phyloP scores from a whole-genome alignment of 2,329 filamentous ascomycete genomes.

The Penicillium occitanis region DNA sequence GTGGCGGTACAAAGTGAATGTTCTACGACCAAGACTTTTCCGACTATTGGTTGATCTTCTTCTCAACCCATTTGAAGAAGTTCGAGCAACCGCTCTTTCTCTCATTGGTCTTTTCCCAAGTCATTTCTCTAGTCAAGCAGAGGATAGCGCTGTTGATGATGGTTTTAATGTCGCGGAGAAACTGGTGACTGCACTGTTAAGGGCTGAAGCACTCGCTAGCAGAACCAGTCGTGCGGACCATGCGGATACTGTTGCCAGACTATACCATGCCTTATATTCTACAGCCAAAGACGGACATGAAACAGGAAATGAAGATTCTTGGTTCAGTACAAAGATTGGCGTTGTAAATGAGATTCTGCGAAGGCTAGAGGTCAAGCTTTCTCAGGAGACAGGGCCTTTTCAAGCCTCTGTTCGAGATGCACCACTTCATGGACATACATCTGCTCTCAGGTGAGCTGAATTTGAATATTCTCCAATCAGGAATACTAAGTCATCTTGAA shows the following conservation, averaged over 20 bases:
- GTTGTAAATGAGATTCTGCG: conserved; percentile 61
- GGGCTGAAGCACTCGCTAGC: conserved; percentile 41
- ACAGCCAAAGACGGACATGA: conserved; percentile 46
- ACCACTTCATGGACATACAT: conserved; percentile 69
- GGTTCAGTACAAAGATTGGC: conserved; percentile 41
- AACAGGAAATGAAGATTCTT: conserved; percentile 28
- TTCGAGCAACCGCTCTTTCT: conserved; percentile 59
- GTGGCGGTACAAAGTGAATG: conserved; percentile 52
- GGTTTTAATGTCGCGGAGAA: conserved; percentile 26
- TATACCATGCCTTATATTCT: conserved; percentile 67
- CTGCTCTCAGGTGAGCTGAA: conserved; percentile 59
- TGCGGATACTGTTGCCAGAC: conserved; percentile 82
- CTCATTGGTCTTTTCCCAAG: conserved; percentile 45
- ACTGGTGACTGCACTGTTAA: conserved; percentile 34
- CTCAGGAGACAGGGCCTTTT: conserved; percentile 63
- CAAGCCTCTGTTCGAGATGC: conserved; percentile 64
- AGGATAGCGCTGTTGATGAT: conserved; percentile 17
- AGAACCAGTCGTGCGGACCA: conserved; percentile 82
- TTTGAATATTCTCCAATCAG: not conserved
- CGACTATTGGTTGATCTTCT: conserved; percentile 73
- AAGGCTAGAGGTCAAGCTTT: conserved; percentile 65
- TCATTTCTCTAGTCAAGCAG: conserved; percentile 24
- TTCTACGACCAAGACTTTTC: conserved; percentile 42
- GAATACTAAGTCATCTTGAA: conserved; percentile 17
- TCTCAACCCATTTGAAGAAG: conserved; percentile 90